Conservation (phyloP, 2,329 filamentous ascomycete genomes). For the Arthrobotrys sinensis region DNA sequence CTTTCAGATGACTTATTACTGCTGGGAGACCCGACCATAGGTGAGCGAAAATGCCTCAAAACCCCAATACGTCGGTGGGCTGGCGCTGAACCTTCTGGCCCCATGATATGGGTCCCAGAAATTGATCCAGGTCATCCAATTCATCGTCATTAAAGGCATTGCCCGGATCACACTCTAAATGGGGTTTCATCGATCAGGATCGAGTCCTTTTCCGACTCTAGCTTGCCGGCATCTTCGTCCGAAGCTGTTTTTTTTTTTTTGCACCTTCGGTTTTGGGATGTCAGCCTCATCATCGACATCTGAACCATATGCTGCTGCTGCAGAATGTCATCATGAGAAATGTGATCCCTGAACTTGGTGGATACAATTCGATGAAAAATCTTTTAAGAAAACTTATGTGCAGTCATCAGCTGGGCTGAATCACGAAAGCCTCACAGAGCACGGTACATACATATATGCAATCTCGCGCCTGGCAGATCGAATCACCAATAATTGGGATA, state of each 20-base stretch:
- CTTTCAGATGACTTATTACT: conserved; percentile 43
- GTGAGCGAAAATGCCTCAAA: conserved; percentile 58
- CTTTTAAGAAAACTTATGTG: background rate
- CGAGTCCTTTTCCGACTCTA: conserved; percentile 32
- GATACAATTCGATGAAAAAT: conserved; percentile 3
- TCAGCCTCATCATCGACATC: conserved; percentile 46
- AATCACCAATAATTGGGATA: conserved; percentile 20
- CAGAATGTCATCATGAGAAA: conserved; percentile 60
- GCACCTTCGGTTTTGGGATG: conserved; percentile 40
- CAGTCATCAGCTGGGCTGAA: conserved; percentile 47
- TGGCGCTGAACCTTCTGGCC: conserved; percentile 38
- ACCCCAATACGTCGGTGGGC: conserved; percentile 37
- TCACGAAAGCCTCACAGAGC: conserved; percentile 25
- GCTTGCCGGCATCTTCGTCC: conserved; percentile 57
- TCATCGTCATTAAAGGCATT: conserved; percentile 39
- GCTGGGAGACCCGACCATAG: conserved; percentile 30
- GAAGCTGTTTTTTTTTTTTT: conserved; percentile 34
- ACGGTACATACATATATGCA: conserved; percentile 26
- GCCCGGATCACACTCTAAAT: conserved; percentile 42
- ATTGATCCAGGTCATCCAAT: conserved; percentile 45
- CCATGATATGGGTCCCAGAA: conserved; percentile 51
- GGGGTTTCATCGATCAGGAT: conserved; percentile 10
- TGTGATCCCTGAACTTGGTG: conserved; percentile 45
- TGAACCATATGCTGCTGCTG: conserved; percentile 30
- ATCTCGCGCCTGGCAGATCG: conserved; percentile 20